Percentiles rank a stretch among this genome's conserved stretches.
Evolutionary conservation across 768 basidiomycete genomes (phyloP).

Genomic region (Solioccasus polychromus): DNA sequence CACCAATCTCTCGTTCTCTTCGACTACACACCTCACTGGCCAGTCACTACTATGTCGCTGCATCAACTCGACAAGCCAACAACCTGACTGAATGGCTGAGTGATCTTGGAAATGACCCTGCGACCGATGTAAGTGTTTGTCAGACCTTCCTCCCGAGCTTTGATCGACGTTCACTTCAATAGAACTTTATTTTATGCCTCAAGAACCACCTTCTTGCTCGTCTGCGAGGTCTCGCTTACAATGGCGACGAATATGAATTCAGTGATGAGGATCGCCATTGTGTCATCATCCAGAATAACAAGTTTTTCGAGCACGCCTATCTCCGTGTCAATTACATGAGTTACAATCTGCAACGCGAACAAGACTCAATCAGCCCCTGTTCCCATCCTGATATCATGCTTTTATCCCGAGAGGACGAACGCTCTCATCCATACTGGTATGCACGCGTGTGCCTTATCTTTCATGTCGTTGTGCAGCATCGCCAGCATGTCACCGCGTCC

Average conservation of each 20-base stretch:
- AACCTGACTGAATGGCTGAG: neutral
- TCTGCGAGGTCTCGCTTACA: neutral
- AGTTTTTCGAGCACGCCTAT: conserved; percentile 17
- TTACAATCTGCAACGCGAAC: conserved; percentile 22
- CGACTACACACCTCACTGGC: neutral
- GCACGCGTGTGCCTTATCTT: conserved; percentile 12
- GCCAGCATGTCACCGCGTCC: neutral
- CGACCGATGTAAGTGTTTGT: neutral
- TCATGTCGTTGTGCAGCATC: conserved; percentile 8
- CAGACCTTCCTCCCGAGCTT: no score
- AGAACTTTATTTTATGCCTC: neutral
- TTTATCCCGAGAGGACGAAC: conserved; percentile 18
- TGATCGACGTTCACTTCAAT: no score
- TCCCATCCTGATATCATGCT: conserved; percentile 36
- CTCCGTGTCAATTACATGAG: conserved; percentile 29
- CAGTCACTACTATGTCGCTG: neutral
- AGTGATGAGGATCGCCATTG: conserved; percentile 17
- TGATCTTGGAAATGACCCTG: neutral
- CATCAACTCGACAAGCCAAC: neutral
- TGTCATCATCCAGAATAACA: conserved; percentile 20
- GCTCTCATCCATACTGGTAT: conserved; percentile 40
- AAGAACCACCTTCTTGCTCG: neutral
- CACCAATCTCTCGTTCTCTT: no score
- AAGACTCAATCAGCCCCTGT: conserved; percentile 39
- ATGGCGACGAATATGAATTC: conserved; percentile 26